Evolutionary conservation across 306 rosid genomes (phyloP), one percentile per base, ranked within the genome.

Genomic region (Cicer cuneatum): DNA sequence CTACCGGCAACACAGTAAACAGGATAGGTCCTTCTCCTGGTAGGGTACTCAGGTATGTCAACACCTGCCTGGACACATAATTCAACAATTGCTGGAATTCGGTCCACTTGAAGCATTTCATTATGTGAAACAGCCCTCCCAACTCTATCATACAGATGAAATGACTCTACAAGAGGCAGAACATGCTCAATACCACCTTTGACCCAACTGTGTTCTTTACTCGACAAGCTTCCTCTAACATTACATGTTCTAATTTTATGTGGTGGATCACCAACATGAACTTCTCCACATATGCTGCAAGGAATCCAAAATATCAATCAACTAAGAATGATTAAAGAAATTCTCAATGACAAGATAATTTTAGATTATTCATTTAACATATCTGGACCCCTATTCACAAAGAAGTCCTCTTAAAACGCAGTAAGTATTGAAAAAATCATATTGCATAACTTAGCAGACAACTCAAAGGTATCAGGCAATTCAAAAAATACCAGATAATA

Each of bases 61-160:
- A 86, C 82, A 66, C 93, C 93, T 52, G 93, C 89, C 87, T 89
- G 93, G 38, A 89, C 35, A 60, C 90, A 86, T 61, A 89, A 72
- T 74, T 89, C 93, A 43, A 89, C 88, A 77, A 89, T 63, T 58
- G 89, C 90, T 24, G 93, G 88, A 74, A 89, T 83, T 54, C 83
- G 79, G 74, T 89, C 93, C 57, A 89, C 93, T 66, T 77, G 60
- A 15, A 89, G 86, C 78, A 73, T 83, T 79, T 89, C 93, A 24
- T 83, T 79, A 79, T 86, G 93, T 40, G 90, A 81, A 74, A 89
- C 89, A 12, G 90, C 89, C 78, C 93, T 85, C 48, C 89, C 90
- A 69, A 83, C 69, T 64, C 89, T 77, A 69, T 89, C 90, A 68
- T 89, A 89, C 53, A 86, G 77, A 81, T 89, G 93, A 74, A 83